These are phyloP conservation scores for Larix kaempferi DNA, from an alignment of 75 land plant genomes.

Conservation along the genomic window DNA sequence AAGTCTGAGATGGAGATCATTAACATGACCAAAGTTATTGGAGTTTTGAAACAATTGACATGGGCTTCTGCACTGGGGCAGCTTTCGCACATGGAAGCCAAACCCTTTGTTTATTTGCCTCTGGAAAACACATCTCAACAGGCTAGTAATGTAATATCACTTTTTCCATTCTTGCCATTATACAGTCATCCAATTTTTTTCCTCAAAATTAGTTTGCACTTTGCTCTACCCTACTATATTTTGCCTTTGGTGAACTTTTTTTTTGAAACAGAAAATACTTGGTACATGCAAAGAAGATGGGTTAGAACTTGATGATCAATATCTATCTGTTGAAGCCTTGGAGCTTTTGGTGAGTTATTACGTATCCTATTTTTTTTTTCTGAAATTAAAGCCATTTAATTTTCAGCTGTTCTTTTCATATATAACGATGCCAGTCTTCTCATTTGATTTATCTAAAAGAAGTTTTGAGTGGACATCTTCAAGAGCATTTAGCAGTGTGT, in stretches of 20 bases:
- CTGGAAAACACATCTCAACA: slow-evolving; percentile 1
- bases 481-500: too few relatives aligned
- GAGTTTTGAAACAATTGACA: slow-evolving; percentile 19
- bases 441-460: too few relatives aligned
- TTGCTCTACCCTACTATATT: background rate
- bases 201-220: background rate
- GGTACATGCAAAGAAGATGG: slow-evolving; percentile 9
- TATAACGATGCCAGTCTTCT: background rate
- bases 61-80: slow-evolving; percentile 32
- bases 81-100: slow-evolving; percentile 12
- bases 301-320: slow-evolving; percentile 24
- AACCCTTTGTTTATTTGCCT: background rate
- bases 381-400: too few relatives aligned
- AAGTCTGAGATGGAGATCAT: slow-evolving; percentile 12
- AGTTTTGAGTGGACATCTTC: too few relatives aligned
- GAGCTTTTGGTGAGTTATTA: slow-evolving; percentile 30
- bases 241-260: slow-evolving; percentile 2
- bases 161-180: background rate
- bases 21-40: slow-evolving; percentile 22
- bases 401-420: background rate
- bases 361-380: background rate
- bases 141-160: slow-evolving; percentile 5
- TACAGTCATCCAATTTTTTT: background rate
- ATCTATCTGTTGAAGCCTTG: slow-evolving; percentile 30
- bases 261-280: slow-evolving; percentile 1